A percentile compares a stretch with the other conserved stretches of the same genome.
Evolutionary conservation across 306 rosid genomes (phyloP).

Genomic region (Rosa lucieae): DNA sequence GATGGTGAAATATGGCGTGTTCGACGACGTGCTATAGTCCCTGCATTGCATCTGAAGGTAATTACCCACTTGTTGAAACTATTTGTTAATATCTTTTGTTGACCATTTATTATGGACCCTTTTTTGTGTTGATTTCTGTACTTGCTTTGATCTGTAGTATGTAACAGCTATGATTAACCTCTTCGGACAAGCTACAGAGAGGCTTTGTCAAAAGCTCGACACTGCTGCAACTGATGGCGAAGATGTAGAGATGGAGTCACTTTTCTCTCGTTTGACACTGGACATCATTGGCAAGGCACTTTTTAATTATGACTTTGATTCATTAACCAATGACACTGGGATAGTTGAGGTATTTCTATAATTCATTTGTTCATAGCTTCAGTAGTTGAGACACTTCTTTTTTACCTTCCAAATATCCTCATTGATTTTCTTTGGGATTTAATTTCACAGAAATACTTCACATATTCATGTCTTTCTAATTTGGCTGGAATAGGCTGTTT

Average conservation of each 20-base stretch:
- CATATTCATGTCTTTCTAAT: slow-evolving; percentile 25
- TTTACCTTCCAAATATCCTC: slow-evolving; percentile 23
- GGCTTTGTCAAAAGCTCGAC: slow-evolving; percentile 91
- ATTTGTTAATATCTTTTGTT: neutral
- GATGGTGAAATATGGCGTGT: slow-evolving; percentile 97
- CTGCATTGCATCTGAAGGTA: slow-evolving; percentile 91
- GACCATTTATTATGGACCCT: neutral
- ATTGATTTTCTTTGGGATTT: slow-evolving; percentile 21
- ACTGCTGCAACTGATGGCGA: slow-evolving; percentile 81
- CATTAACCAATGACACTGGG: slow-evolving; percentile 86
- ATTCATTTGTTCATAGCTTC: slow-evolving; percentile 20
- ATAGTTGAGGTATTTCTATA: slow-evolving; percentile 76
- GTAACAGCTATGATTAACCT: slow-evolving; percentile 91
- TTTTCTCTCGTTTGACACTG: slow-evolving; percentile 90
- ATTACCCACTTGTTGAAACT: neutral
- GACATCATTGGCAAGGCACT: slow-evolving; percentile 96
- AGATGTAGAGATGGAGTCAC: slow-evolving; percentile 97
- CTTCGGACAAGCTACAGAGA: slow-evolving; percentile 92
- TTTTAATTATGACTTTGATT: slow-evolving; percentile 92
- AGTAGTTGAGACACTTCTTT: slow-evolving; percentile 4
- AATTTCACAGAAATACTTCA: slow-evolving; percentile 22
- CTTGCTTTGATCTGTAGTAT: slow-evolving; percentile 50
- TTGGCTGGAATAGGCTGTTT: slow-evolving; percentile 83
- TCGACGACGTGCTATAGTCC: slow-evolving; percentile 87
- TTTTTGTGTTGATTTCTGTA: slow-evolving; percentile 28